A percentile compares a stretch with the other conserved stretches of the same genome.
These are phyloP conservation scores for Phaffia rhodozyma DNA, from an alignment of 1,284 basidiomycete species.

Conservation along the genomic window DNA sequence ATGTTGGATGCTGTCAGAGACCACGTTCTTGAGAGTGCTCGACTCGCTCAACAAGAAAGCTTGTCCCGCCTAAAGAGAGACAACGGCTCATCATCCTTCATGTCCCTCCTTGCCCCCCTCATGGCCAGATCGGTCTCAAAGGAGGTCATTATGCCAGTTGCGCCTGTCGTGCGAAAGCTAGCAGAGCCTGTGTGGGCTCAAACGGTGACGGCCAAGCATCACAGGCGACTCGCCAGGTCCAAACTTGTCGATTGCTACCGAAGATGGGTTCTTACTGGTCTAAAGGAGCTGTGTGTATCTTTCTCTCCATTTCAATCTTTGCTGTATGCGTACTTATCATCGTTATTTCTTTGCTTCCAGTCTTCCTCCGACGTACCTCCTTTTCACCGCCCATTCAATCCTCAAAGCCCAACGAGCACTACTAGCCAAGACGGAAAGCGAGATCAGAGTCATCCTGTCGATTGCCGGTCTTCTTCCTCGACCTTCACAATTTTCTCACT, in stretches of 20 bases:
- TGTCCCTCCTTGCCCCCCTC: not conserved
- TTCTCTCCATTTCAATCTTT: not conserved
- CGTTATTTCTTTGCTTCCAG: not conserved
- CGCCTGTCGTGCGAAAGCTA: not conserved
- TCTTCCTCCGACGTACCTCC: constrained; percentile 14
- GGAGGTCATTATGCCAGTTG: not conserved
- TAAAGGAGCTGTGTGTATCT: constrained; percentile 27
- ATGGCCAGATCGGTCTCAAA: not conserved
- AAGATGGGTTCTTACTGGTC: constrained; percentile 46
- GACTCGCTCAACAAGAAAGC: not conserved
- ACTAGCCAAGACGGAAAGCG: not conserved
- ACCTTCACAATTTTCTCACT: not conserved
- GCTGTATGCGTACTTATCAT: not conserved
- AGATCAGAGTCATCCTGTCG: constrained; percentile 11
- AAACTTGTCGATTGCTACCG: constrained; percentile 62
- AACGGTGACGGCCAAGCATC: constrained; percentile 39
- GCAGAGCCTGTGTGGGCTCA: not conserved
- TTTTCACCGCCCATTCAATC: constrained; percentile 13
- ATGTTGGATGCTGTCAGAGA: constrained; percentile 30
- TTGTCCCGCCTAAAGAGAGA: too few species aligned
- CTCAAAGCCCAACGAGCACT: not conserved
- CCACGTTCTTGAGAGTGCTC: constrained; percentile 26
- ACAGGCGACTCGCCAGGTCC: constrained; percentile 58
- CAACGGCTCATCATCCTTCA: not conserved
- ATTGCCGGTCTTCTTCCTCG: constrained; percentile 9